Evolutionary conservation across 2,329 filamentous ascomycete genomes (phyloP).

Genomic region (Cordyceps cicadae): DNA sequence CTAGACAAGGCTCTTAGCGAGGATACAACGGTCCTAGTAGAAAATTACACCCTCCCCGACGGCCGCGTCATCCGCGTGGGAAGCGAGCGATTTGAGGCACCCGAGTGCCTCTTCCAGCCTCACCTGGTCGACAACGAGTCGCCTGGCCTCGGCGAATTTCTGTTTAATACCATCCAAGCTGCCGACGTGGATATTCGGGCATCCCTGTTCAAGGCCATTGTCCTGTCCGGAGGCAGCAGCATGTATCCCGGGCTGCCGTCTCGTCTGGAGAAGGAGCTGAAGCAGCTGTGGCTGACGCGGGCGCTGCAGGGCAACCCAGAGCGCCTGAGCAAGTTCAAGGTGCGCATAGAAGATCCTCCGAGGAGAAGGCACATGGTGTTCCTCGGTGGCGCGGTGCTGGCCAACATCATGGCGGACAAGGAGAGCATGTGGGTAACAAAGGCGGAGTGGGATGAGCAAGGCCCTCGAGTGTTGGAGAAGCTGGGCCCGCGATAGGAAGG

Average conservation of each 20-base stretch:
- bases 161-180: slow-evolving; percentile 97
- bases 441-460: slow-evolving; percentile 94
- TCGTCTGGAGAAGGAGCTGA: slow-evolving; percentile 93
- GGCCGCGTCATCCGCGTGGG: slow-evolving; percentile 93
- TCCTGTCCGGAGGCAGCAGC: slow-evolving; percentile 91
- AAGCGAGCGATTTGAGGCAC: slow-evolving; percentile 94
- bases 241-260: slow-evolving; percentile 98
- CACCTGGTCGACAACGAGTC: slow-evolving; percentile 97
- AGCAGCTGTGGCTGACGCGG: slow-evolving; percentile 94
- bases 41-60: slow-evolving; percentile 95
- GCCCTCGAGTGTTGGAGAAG: slow-evolving; percentile 77
- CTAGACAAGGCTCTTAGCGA: slow-evolving; percentile 93
- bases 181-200: slow-evolving; percentile 92
- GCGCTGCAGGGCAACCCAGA: slow-evolving; percentile 88
- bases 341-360: slow-evolving; percentile 95
- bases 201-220: slow-evolving; percentile 93
- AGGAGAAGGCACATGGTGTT: slow-evolving; percentile 99
- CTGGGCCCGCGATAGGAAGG: slow-evolving; percentile 68
- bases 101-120: slow-evolving; percentile 96
- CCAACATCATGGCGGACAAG: slow-evolving; percentile 98
- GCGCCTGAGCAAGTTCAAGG: slow-evolving; percentile 96
- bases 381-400: slow-evolving; percentile 88
- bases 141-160: slow-evolving; percentile 89
- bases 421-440: slow-evolving; percentile 99
- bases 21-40: slow-evolving; percentile 93